These are phyloP conservation scores for Pseudocercospora eumusae DNA, from an alignment of 2,329 filamentous ascomycete genomes.

Conservation along the genomic window DNA sequence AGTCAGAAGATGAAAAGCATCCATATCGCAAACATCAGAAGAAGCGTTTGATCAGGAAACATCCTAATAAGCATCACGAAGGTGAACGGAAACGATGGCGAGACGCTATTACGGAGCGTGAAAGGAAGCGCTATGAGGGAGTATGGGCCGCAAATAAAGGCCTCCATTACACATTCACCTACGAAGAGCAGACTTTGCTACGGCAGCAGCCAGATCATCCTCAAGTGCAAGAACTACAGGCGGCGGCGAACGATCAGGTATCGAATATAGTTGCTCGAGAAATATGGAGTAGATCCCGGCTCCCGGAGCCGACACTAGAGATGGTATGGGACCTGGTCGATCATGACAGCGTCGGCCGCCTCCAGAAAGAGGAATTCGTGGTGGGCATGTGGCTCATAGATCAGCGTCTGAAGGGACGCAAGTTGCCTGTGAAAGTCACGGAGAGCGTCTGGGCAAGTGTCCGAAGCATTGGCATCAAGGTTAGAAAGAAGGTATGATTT, in stretches of 20 bases:
- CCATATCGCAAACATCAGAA: constrained; percentile 55
- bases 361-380: constrained; percentile 72
- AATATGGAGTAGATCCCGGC: constrained; percentile 70
- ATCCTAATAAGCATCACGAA: constrained; percentile 73
- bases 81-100: constrained; percentile 73
- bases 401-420: constrained; percentile 75
- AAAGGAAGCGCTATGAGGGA: constrained; percentile 79
- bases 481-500: constrained; percentile 27
- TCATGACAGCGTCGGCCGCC: constrained; percentile 53
- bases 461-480: constrained; percentile 46
- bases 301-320: constrained; percentile 67
- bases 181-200: constrained; percentile 24
- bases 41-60: constrained; percentile 60
- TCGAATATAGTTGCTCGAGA: constrained; percentile 70
- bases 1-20: constrained; percentile 50
- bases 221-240: constrained; percentile 16
- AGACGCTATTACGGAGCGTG: constrained; percentile 68
- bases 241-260: constrained; percentile 48
- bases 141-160: constrained; percentile 83
- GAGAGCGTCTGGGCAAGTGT: constrained; percentile 77
- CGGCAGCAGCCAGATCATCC: constrained; percentile 12
- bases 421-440: constrained; percentile 69
- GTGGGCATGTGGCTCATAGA: constrained; percentile 83
- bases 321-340: constrained; percentile 79
- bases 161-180: constrained; percentile 41